Evolutionary conservation across 805 yeast species (phyloP), one percentile per base, ranked within the genome.

Genomic region (Zygosaccharomyces siamensis): DNA sequence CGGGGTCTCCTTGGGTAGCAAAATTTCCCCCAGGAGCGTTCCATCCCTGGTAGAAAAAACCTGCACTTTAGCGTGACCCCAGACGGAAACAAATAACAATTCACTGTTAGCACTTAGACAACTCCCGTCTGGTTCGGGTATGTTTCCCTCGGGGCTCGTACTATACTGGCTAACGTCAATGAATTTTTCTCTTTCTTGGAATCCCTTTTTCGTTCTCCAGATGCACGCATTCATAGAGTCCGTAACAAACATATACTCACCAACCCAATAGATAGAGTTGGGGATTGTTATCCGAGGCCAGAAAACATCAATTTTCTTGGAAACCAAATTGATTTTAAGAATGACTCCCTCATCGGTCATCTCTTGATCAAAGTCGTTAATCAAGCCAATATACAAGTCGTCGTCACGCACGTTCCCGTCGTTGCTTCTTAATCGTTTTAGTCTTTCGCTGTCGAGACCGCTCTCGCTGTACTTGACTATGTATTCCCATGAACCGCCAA

Each of bases 71-170:
- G 71, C 63, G 1, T 84, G 75, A 24, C 81, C 75, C 79, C 84
- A 89, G 10, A 86, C 78, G 1, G 95, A 86, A 4, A 81, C 71
- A 67, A 77, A 85, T 35, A 89, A 61, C 45, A 77, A 72, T 7
- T 80, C 83, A 30, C 72, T 65, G 20, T 63, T 63, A 3, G 58
- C 66, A 37, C 85, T 79, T 54, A 85, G 67, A 23, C 82, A 72
- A 54, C 85, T 74, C 18, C 97, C 97, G 64, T 89, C 97, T 0
- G 96, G 96, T 56, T 81, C 93, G 7, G 83, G 78, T 4, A 68
- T 61, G 16, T 59, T 65, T 45, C 56, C 54, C 0, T 56, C 56
- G 5, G 31, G 18, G 47, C 38, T 44, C 26, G 55, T 46, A 32
- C 56, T 53, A 11, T 48, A 31, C 28, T 40, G 67, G 49, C 59